Evolutionary conservation across 257 asterid species (phyloP), one percentile per base, ranked within the genome.

Genomic region (Lycium ferocissimum): DNA sequence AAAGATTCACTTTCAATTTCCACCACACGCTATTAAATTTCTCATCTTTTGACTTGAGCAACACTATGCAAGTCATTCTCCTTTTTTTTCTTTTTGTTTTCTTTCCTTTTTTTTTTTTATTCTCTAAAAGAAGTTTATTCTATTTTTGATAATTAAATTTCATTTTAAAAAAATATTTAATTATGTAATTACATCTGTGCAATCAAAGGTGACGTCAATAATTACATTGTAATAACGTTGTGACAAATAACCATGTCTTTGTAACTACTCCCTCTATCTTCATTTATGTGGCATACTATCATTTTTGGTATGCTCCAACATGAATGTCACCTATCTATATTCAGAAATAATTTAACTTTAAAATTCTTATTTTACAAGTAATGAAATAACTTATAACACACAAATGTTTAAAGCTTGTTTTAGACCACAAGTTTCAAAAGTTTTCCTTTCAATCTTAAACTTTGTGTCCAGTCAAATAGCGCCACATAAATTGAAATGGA

Each of bases 361-460:
- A 11, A 65, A 66, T 66, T 33, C 10, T 66, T 5, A 66, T 13
- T 33, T 33, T 66, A 33, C 5, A n/a, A 0, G 35, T 33, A 66
- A 33, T 13, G n/a, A 66, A 26, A 66, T 33, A 33, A 2, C 13
- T 26, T 26, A 0, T 65, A 26, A 0, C 71, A 12, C 0, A 33
- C 2, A 33, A 13, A 66, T 66, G 45, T 13, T 43, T 66, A 5
- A 66, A 33, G 20, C 20, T 0, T 66, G 0, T 66, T 66, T 66
- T 66, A 66, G 45, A 66, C 10, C 0, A 66, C 0, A 66, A 66
- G 20, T 5, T 26, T 66, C 73, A 10, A 65, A 5, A 65, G 18
- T 65, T 9, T 26, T 26, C 2, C 72, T 0, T 65, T 0, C 72
- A 65, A 26, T 26, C 43, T 5, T 11, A 26, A 26, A 0, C 0